These are phyloP conservation scores for Pleodorina starrii DNA, from an alignment of 139 green algal genomes.

Conservation along the genomic window DNA sequence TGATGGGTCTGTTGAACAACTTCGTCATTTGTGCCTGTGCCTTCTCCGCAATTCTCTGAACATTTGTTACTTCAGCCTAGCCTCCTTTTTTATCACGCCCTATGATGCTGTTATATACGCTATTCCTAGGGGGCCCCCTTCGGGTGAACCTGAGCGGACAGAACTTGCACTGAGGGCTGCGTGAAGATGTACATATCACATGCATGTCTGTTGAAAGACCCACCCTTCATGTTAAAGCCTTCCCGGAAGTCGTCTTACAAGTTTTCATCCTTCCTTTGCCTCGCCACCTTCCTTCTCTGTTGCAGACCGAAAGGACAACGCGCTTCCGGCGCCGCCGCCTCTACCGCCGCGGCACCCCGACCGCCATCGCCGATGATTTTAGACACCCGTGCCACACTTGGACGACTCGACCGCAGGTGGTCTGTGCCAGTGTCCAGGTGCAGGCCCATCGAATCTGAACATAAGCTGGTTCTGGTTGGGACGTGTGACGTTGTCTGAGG, in stretches of 20 bases:
- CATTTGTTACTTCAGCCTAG: no score
- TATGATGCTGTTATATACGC: conserved; percentile 55
- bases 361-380: not conserved
- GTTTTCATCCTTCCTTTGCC: not conserved
- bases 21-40: no score
- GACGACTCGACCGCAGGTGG: not conserved
- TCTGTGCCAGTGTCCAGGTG: conserved; percentile 12
- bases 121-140: conserved; percentile 39
- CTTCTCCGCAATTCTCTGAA: no score
- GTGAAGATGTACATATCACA: no score
- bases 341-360: conserved; percentile 27
- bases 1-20: no score
- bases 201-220: no score
- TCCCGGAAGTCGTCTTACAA: no score
- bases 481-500: no score
- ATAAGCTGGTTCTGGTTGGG: not conserved
- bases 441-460: not conserved
- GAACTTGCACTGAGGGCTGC: conserved; percentile 39
- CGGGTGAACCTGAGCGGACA: conserved; percentile 19
- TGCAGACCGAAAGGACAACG: not conserved
- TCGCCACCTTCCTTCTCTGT: not conserved
- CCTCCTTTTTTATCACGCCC: no score
- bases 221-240: no score
- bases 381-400: no score
- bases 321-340: not conserved